These are phyloP conservation scores for Globisporangium parvum DNA, from an alignment of 352 stramenopile genomes.

Conservation along the genomic window DNA sequence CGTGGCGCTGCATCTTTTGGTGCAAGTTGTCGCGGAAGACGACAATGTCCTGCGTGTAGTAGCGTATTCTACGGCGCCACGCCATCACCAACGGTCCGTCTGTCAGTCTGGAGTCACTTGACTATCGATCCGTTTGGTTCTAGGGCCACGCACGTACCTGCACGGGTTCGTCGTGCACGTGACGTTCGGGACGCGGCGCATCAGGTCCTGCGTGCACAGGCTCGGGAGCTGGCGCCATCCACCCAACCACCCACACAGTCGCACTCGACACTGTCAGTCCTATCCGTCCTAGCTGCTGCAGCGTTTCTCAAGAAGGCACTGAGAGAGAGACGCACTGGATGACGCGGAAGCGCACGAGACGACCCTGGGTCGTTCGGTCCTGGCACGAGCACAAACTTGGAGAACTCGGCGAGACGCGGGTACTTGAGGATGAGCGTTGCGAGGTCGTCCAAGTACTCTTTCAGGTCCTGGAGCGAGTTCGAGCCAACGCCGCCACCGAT, in stretches of 20 bases:
- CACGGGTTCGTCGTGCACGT: slow-evolving; percentile 90
- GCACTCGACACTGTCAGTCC: background rate
- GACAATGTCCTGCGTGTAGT: slow-evolving; percentile 92
- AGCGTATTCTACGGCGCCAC: slow-evolving; percentile 59
- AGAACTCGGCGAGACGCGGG: slow-evolving; percentile 70
- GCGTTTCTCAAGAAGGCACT: background rate
- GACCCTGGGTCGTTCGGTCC: slow-evolving; percentile 89
- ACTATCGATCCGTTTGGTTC: too few relatives aligned
- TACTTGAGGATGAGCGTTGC: slow-evolving; percentile 88
- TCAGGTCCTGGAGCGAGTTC: slow-evolving; percentile 72
- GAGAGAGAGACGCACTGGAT: slow-evolving; percentile 38
- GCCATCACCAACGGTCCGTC: background rate
- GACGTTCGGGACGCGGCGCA: slow-evolving; percentile 63
- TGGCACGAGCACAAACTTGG: slow-evolving; percentile 90
- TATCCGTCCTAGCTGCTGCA: too few relatives aligned
- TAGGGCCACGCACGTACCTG: slow-evolving; percentile 32
- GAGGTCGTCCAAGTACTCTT: slow-evolving; percentile 88
- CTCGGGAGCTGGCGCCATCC: slow-evolving; percentile 38
- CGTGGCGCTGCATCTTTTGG: slow-evolving; percentile 87
- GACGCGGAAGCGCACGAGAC: slow-evolving; percentile 70
- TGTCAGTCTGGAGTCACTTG: too few relatives aligned
- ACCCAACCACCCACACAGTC: slow-evolving; percentile 1
- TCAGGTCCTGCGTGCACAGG: slow-evolving; percentile 68
- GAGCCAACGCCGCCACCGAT: slow-evolving; percentile 64
- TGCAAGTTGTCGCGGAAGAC: slow-evolving; percentile 91